Evolutionary conservation across 352 stramenopile species (phyloP), one percentile per base, ranked within the genome.

Genomic region (Globisporangium ultimum): DNA sequence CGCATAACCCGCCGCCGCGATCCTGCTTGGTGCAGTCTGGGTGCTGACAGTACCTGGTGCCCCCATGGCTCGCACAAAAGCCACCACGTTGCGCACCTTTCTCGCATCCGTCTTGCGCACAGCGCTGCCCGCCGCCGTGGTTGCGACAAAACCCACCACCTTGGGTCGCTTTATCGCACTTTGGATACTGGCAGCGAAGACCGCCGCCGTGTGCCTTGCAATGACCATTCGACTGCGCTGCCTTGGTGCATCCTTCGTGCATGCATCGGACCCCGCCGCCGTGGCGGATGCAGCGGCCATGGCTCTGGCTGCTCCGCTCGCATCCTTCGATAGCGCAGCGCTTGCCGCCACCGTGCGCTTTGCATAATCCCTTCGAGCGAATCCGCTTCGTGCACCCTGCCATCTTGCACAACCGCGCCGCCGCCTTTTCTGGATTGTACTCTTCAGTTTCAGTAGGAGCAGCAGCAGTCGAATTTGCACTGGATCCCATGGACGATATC

Each of bases 11-110:
- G 40, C 85, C 87, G n/a, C 87, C 85, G 18, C 86, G 81, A 62
- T 95, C 87, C 55, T 93, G 89, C 67, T 95, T 95, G 47, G 79
- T 91, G 67, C 87, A 96, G 50, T 91, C 84, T 9, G 12, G 40
- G 49, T 45, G 52, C 20, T 57, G 57, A 12, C 57, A 63, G 49
- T 34, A 58, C 13, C 57, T 38, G 9, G 57, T 58, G 5, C 57
- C 57, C 10, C 57, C 57, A 41, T 63, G 57, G 32, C 57, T 53
- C 9, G 57, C 57, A 22, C 57, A 63, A 18, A 58, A 63, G 5
- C 57, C 57, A 32, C 57, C 57, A 20, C 57, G 57, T 34, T 63
- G 57, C 18, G 57, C 57, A 10, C 57, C 57, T 24, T 63, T 63
- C 22, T 58, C 32, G 42, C 57, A 63, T 1, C 48, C 41, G 2